Percentiles rank a stretch among this genome's conserved stretches.
phyloP scores from a whole-genome alignment of 345 rosid species.

The Gossypium mustelinum region DNA sequence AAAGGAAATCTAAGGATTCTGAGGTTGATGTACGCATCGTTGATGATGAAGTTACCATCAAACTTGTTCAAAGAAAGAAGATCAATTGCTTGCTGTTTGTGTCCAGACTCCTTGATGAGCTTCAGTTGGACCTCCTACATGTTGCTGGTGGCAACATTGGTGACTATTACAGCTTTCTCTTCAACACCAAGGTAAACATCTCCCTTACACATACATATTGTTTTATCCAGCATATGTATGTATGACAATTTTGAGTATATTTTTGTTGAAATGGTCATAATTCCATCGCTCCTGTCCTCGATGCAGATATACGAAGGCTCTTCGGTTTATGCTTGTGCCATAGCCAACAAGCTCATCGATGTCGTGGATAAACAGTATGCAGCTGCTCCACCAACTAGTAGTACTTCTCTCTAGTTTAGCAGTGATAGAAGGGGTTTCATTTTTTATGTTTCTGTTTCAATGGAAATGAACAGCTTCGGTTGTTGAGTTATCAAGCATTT shows the following conservation, averaged over 20 bases:
- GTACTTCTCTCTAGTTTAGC: slow-evolving; percentile 13
- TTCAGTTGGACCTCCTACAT: slow-evolving; percentile 76
- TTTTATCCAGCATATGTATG: neutral
- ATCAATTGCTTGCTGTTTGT: slow-evolving; percentile 71
- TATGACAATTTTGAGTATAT: neutral
- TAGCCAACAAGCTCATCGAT: slow-evolving; percentile 76
- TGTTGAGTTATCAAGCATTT: neutral
- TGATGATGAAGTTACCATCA: slow-evolving; percentile 83
- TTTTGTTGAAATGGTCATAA: neutral
- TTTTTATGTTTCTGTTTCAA: neutral
- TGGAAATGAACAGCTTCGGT: neutral
- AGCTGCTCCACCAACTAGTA: slow-evolving; percentile 33
- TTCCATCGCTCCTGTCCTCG: neutral
- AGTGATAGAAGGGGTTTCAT: neutral
- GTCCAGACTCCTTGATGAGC: slow-evolving; percentile 71
- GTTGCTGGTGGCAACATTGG: slow-evolving; percentile 90
- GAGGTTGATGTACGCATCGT: slow-evolving; percentile 85
- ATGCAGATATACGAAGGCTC: slow-evolving; percentile 12
- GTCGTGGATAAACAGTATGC: slow-evolving; percentile 60
- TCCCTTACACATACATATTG: neutral
- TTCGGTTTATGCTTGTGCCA: slow-evolving; percentile 26
- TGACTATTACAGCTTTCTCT: slow-evolving; percentile 67
- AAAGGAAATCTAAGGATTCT: slow-evolving; percentile 77
- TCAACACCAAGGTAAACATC: slow-evolving; percentile 66
- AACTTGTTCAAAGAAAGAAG: slow-evolving; percentile 75